A percentile compares a stretch with the other conserved stretches of the same genome.
These are phyloP conservation scores for Rugonectria rugulosa DNA, from an alignment of 2,329 filamentous ascomycete species.

Conservation along the genomic window DNA sequence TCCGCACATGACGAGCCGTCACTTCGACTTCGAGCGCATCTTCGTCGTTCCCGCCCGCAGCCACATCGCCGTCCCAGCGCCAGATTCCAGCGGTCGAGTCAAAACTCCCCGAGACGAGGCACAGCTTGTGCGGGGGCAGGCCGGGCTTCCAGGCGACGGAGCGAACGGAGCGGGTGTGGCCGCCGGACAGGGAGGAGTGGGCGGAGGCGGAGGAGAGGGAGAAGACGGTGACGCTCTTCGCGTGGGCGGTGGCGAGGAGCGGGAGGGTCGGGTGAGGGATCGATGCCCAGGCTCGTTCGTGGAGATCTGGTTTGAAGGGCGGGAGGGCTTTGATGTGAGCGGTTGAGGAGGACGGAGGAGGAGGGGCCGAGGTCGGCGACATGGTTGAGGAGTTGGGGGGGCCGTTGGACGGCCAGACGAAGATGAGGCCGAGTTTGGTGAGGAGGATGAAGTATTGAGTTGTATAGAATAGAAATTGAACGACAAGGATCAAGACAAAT, in stretches of 20 bases:
- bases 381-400: slow-evolving; percentile 20
- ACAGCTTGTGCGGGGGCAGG: slow-evolving; percentile 67
- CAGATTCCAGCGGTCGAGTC: slow-evolving; percentile 89
- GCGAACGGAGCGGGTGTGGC: slow-evolving; percentile 90
- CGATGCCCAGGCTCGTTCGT: slow-evolving; percentile 84
- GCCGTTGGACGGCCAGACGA: neutral
- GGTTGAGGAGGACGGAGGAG: slow-evolving; percentile 23
- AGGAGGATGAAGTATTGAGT: neutral
- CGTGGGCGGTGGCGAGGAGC: slow-evolving; percentile 86
- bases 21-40: slow-evolving; percentile 54
- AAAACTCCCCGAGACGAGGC: slow-evolving; percentile 91
- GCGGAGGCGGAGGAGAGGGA: slow-evolving; percentile 82
- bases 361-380: slow-evolving; percentile 37
- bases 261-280: slow-evolving; percentile 87
- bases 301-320: slow-evolving; percentile 63
- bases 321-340: slow-evolving; percentile 54
- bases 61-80: slow-evolving; percentile 66
- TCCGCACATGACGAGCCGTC: slow-evolving; percentile 33
- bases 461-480: neutral
- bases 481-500: neutral
- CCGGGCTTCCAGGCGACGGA: slow-evolving; percentile 87
- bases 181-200: slow-evolving; percentile 81
- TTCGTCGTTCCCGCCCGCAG: slow-evolving; percentile 41
- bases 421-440: neutral
- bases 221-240: slow-evolving; percentile 88